Percentiles rank a stretch among this genome's conserved stretches.
phyloP scores from a whole-genome alignment of 345 rosid species.

The Fremontodendron californicum region DNA sequence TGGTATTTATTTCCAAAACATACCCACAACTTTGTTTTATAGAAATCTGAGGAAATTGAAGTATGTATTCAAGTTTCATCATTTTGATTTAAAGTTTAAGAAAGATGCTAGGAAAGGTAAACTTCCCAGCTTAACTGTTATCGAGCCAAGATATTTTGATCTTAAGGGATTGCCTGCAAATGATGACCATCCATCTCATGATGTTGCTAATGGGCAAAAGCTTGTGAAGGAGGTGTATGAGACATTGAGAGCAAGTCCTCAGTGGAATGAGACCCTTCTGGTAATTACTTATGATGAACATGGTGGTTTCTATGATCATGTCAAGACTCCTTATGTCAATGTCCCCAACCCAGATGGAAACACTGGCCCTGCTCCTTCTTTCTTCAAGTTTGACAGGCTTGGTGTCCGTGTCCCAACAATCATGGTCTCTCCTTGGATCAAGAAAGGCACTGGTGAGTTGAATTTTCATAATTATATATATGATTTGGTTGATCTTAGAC shows the following conservation, averaged over 20 bases:
- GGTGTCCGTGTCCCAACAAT: constrained; percentile 96
- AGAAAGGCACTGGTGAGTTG: constrained; percentile 78
- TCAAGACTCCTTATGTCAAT: constrained; percentile 62
- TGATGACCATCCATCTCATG: constrained; percentile 96
- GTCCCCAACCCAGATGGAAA: constrained; percentile 91
- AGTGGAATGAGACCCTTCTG: constrained; percentile 88
- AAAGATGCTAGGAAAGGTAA: constrained; percentile 73
- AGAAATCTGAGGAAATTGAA: constrained; percentile 82
- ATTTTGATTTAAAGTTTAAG: constrained; percentile 57
- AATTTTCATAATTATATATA: neutral
- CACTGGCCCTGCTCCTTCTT: constrained; percentile 85
- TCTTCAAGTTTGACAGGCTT: constrained; percentile 89
- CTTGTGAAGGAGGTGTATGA: constrained; percentile 87
- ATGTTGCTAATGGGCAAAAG: constrained; percentile 77
- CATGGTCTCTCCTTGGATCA: constrained; percentile 95
- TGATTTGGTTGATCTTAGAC: neutral
- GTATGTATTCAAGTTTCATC: constrained; percentile 68
- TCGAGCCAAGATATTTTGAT: constrained; percentile 92
- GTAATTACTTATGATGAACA: constrained; percentile 93
- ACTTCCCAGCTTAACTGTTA: constrained; percentile 68
- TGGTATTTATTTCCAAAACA: constrained; percentile 77
- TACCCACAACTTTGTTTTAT: constrained; percentile 81
- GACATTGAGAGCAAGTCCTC: constrained; percentile 82
- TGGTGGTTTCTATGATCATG: constrained; percentile 96
- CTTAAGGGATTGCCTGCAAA: constrained; percentile 67